phyloP scores from a whole-genome alignment of 176 grass and related monocot species.

The Oryza officinalis region DNA sequence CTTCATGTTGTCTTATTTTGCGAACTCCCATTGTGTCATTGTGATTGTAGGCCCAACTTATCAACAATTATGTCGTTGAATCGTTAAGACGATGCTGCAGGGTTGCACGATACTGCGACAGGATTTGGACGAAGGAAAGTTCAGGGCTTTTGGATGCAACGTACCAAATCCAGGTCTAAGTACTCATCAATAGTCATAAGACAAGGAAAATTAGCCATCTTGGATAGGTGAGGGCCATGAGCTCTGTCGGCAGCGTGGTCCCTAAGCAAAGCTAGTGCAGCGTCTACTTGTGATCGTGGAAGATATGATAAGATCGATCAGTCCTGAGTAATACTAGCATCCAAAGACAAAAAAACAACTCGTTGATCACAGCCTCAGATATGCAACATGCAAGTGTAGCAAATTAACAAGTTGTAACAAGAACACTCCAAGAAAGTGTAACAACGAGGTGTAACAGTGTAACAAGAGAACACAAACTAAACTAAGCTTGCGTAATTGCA shows the following conservation, averaged over 20 bases:
- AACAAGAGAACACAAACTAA: not conserved
- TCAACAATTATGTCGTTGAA: not conserved
- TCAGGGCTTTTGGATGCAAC: not conserved
- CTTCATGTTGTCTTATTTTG: not conserved
- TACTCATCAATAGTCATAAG: slow-evolving; percentile 10
- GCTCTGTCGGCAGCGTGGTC: slow-evolving; percentile 31
- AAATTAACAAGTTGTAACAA: not conserved
- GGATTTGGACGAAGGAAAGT: slow-evolving; percentile 5
- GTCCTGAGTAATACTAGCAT: not conserved
- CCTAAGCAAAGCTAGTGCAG: not conserved
- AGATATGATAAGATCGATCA: not conserved
- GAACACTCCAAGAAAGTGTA: too few species aligned
- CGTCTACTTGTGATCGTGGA: not conserved
- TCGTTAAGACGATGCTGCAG: not conserved
- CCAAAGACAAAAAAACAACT: not conserved
- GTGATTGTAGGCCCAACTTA: too few species aligned
- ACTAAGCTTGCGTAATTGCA: not conserved
- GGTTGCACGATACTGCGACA: not conserved
- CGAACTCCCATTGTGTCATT: not conserved
- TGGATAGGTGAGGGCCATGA: slow-evolving; percentile 20
- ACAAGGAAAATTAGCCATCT: slow-evolving; percentile 21
- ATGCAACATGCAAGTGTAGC: not conserved
- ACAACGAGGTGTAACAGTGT: too few species aligned
- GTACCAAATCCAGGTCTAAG: slow-evolving; percentile 1
- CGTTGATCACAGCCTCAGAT: not conserved